Base-by-base conservation (phyloP, 768 basidiomycete species). In the Tephrocybe rancida region DNA sequence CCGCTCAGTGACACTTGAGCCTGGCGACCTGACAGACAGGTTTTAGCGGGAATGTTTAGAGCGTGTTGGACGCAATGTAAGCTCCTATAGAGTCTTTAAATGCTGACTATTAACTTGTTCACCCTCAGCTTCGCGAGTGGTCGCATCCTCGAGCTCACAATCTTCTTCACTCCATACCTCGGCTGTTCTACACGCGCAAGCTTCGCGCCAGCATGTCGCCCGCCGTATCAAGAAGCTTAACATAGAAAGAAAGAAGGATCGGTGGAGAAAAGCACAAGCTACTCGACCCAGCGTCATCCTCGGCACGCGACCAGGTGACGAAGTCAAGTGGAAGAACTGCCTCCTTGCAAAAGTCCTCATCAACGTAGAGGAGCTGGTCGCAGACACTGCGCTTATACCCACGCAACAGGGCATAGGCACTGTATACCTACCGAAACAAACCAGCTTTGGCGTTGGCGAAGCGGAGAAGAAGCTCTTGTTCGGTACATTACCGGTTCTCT, bases 281-380 rank as follows among this genome's bases (percentile, higher is more conserved):
- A 76, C 66, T 49, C 74, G 71, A 42, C 76, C 88, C 14, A 86
- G 90, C 60, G 83, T 89, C 52, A 79, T 95, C 14, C 81, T 94
- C 5, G 95, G 95, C 11, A 84, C 83, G 14, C 77, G 83, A 37
- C 74, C 81, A 5, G 79, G 80, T 55, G 81, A 89, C 49, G 84
- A 87, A 50, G 64, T 73, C 50, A 84, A 84, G 64, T 95, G 93
- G 91, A 61, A 67, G 35, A 72, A 75, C 22, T 84, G 84, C 66
- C 79, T 85, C 68, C 83, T 95, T 42, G 83, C 84, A 38, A 78
- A 78, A 59, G 68, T 83, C 51, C 71, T 91, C 61, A 74, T 92
- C 48, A 75, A 84, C 52, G 75, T 81, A 39, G 72, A 80, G 16
- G 73, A 72, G n/a, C 70, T 87, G 26, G 56, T 56, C 54, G 52